Evolutionary conservation across 768 basidiomycete species (phyloP).

Genomic region (Serendipita sp.): DNA sequence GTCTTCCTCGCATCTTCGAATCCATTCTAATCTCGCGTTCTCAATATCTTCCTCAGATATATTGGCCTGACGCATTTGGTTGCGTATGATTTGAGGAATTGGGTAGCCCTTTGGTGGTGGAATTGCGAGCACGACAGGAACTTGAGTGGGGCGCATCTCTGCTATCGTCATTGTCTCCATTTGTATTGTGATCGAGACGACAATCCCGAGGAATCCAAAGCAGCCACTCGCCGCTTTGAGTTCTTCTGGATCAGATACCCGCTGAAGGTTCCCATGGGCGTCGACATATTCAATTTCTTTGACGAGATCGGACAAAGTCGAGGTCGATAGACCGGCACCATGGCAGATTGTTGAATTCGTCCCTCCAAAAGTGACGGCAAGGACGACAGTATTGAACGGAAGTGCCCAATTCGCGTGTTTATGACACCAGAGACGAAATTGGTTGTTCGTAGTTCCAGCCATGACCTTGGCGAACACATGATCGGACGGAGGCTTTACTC

Average conservation of each 20-base stretch:
- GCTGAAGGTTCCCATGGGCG: slow-evolving; percentile 13
- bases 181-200: slow-evolving; percentile 16
- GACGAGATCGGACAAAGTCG: slow-evolving; percentile 17
- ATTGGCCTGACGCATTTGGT: slow-evolving; percentile 10
- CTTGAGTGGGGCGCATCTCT: slow-evolving; percentile 15
- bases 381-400: slow-evolving; percentile 19
- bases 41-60: slow-evolving; percentile 12
- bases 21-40: slow-evolving; percentile 14
- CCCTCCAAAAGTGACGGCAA: slow-evolving; percentile 19
- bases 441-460: slow-evolving; percentile 18
- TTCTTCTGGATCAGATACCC: slow-evolving; percentile 13
- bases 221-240: slow-evolving; percentile 17
- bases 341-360: slow-evolving; percentile 17
- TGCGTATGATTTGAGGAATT: slow-evolving; percentile 12
- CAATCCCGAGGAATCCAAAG: slow-evolving; percentile 18
- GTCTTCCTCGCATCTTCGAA: slow-evolving; percentile 14
- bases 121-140: slow-evolving; percentile 14
- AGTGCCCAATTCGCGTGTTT: slow-evolving; percentile 11
- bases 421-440: slow-evolving; percentile 17
- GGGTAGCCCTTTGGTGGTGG: slow-evolving; percentile 16
- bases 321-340: slow-evolving; percentile 15
- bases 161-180: slow-evolving; percentile 16
- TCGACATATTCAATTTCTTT: slow-evolving; percentile 17
- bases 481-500: not conserved
- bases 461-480: slow-evolving; percentile 6